These are phyloP conservation scores for Mycena rosella DNA, from an alignment of 768 basidiomycete species.

Conservation along the genomic window DNA sequence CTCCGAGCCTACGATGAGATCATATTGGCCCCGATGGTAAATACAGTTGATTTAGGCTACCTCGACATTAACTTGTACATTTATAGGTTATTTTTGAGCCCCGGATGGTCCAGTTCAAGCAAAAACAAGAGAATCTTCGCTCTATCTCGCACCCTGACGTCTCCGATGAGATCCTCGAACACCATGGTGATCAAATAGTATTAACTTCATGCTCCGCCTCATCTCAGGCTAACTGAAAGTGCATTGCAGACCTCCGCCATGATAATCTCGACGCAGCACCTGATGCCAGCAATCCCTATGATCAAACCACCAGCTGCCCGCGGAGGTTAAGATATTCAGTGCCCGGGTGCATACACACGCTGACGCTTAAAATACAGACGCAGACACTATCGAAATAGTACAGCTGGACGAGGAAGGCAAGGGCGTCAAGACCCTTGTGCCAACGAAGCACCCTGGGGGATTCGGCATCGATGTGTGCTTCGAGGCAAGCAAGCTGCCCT, in stretches of 20 bases:
- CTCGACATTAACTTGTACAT: slow-evolving; percentile 6
- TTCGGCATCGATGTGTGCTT: slow-evolving; percentile 81
- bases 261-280: slow-evolving; percentile 90
- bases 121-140: slow-evolving; percentile 68
- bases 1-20: slow-evolving; percentile 95
- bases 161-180: slow-evolving; percentile 81
- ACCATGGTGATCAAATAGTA: slow-evolving; percentile 66
- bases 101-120: slow-evolving; percentile 90
- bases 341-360: neutral
- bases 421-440: slow-evolving; percentile 36
- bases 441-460: slow-evolving; percentile 54
- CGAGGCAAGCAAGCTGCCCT: slow-evolving; percentile 90
- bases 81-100: slow-evolving; percentile 79
- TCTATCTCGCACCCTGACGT: slow-evolving; percentile 68
- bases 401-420: slow-evolving; percentile 33
- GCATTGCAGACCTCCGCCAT: slow-evolving; percentile 83
- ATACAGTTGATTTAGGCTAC: slow-evolving; percentile 34
- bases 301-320: slow-evolving; percentile 35
- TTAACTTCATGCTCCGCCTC: slow-evolving; percentile 36
- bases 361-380: slow-evolving; percentile 17
- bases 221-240: neutral
- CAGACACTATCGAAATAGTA: slow-evolving; percentile 35
- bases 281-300: slow-evolving; percentile 57
- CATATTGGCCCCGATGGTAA: slow-evolving; percentile 93
- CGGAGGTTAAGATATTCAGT: neutral